Evolutionary conservation across 306 rosid genomes (phyloP).

Genomic region (Myrica gale): DNA sequence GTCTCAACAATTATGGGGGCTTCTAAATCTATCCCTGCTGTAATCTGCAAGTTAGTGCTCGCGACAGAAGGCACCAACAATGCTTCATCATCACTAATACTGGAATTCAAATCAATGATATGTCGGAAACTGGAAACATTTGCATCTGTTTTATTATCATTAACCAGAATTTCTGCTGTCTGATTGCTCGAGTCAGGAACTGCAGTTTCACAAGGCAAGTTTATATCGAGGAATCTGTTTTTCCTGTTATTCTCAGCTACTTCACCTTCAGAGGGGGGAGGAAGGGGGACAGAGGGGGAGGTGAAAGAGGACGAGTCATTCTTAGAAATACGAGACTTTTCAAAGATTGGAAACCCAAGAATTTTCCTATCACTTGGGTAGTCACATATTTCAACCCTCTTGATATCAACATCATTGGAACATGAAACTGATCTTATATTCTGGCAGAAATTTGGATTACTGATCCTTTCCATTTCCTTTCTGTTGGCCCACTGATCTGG

Average conservation of each 20-base stretch:
- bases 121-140: conserved; percentile 41
- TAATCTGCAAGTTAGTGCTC: conserved; percentile 32
- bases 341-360: conserved; percentile 72
- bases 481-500: conserved; percentile 31
- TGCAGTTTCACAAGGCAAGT: conserved; percentile 71
- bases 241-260: conserved; percentile 38
- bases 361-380: conserved; percentile 46
- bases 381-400: conserved; percentile 46
- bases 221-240: conserved; percentile 57
- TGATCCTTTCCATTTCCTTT: conserved; percentile 44
- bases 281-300: conserved; percentile 38
- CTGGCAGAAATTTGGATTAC: conserved; percentile 35
- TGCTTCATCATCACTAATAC: conserved; percentile 70
- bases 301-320: conserved; percentile 50
- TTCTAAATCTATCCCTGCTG: conserved; percentile 71
- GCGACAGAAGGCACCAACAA: conserved; percentile 42
- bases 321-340: conserved; percentile 45
- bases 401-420: conserved; percentile 41
- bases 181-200: conserved; percentile 49
- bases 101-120: conserved; percentile 70
- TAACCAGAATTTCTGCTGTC: conserved; percentile 31
- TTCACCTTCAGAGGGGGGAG: conserved; percentile 34
- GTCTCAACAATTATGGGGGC: conserved; percentile 49
- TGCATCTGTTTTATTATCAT: conserved; percentile 39
- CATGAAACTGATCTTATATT: conserved; percentile 41